Conservation (phyloP, 108 stramenopile genomes). For the Cyclotella choctawhatcheeana region DNA sequence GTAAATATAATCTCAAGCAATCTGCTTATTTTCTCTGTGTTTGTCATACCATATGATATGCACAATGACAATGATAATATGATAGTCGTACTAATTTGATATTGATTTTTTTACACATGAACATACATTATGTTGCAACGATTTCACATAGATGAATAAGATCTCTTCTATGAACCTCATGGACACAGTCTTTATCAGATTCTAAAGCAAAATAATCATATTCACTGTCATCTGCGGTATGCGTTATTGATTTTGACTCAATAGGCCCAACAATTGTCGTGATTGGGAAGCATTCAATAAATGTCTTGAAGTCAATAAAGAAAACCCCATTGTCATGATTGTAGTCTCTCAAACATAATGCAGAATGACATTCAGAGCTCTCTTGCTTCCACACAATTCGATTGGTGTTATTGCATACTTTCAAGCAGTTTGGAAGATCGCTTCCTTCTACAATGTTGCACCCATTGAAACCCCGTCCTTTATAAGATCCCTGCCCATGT, state of each 20-base stretch:
- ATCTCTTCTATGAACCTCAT: background rate
- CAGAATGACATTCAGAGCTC: background rate
- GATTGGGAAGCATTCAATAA: conserved; percentile 21
- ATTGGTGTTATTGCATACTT: background rate
- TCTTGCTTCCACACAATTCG: conserved; percentile 1
- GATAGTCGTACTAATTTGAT: no score
- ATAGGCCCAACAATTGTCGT: conserved; percentile 20
- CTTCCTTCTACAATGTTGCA: background rate
- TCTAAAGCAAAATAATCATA: background rate
- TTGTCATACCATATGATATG: no score
- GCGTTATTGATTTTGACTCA: background rate
- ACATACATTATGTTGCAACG: no score
- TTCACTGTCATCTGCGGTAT: background rate
- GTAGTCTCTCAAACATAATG: background rate
- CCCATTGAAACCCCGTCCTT: conserved; percentile 11
- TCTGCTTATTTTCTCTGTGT: no score
- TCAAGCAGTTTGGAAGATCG: background rate
- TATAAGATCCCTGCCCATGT: conserved; percentile 20
- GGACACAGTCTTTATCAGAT: background rate
- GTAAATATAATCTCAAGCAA: no score
- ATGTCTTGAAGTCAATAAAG: conserved; percentile 16
- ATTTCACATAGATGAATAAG: background rate
- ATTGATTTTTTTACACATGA: no score
- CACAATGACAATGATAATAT: no score
- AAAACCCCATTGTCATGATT: conserved; percentile 17